Conservation (phyloP, 2,329 filamentous ascomycete species). For the Atkinsonella hypoxylon region DNA sequence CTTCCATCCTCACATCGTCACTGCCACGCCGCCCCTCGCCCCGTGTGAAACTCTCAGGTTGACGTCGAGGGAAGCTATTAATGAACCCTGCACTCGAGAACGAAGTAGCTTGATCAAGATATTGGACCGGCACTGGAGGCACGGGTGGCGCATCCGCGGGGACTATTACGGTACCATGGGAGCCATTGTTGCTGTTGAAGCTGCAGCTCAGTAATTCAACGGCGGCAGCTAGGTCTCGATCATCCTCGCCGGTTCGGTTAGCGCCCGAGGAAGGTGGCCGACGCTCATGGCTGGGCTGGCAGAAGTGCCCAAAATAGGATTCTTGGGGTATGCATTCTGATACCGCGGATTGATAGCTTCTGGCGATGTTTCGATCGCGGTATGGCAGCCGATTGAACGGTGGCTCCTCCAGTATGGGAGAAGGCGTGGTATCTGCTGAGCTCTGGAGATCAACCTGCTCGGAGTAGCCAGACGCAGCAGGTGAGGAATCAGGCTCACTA, state of each 20-base stretch:
- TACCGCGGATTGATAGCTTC: conserved; percentile 66
- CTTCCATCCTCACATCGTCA: conserved; percentile 56
- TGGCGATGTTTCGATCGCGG: conserved; percentile 52
- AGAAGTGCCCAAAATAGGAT: conserved; percentile 45
- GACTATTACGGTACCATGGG: conserved; percentile 49
- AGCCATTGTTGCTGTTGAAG: conserved; percentile 64
- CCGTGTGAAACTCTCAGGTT: conserved; percentile 54
- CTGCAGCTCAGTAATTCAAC: conserved; percentile 86
- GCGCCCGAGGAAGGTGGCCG: conserved; percentile 71
- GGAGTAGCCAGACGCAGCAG: conserved; percentile 68
- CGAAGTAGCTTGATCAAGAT: conserved; percentile 48
- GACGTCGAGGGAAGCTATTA: conserved; percentile 47
- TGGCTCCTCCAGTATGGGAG: conserved; percentile 60
- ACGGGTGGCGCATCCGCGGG: conserved; percentile 72
- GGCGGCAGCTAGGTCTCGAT: conserved; percentile 78
- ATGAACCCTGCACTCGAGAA: conserved; percentile 51
- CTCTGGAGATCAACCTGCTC: conserved; percentile 67
- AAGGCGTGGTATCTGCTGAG: conserved; percentile 86
- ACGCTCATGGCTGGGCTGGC: conserved; percentile 63
- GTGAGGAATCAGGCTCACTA: conserved; percentile 78
- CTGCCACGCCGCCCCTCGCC: conserved; percentile 38
- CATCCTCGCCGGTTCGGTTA: conserved; percentile 65
- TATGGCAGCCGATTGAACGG: conserved; percentile 38
- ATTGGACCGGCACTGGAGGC: conserved; percentile 73
- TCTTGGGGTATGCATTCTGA: conserved; percentile 34